Percentiles rank a stretch among this genome's conserved stretches.
phyloP scores from a whole-genome alignment of 768 basidiomycete species.

The Boletus eberwhitei region DNA sequence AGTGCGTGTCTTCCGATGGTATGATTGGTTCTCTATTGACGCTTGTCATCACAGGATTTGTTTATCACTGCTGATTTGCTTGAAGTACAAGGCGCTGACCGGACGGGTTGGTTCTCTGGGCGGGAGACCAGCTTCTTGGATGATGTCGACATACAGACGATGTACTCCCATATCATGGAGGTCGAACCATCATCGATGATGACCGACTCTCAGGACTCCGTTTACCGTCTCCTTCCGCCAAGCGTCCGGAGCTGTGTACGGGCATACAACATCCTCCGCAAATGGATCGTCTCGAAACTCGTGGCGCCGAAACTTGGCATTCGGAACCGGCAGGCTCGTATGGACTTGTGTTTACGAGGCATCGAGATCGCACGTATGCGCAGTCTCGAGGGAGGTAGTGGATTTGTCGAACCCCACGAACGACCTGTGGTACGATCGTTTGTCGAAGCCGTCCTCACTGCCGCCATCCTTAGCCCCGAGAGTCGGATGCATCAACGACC shows the following conservation, averaged over 20 bases:
- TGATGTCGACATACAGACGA: conserved; percentile 71
- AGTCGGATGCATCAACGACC: conserved; percentile 75
- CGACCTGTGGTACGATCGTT: conserved; percentile 73
- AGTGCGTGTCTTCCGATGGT: conserved; percentile 36
- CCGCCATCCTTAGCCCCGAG: conserved; percentile 76
- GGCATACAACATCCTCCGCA: conserved; percentile 71
- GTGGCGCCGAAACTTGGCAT: conserved; percentile 62
- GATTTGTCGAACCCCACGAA: conserved; percentile 42
- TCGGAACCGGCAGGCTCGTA: conserved; percentile 61
- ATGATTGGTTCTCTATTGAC: conserved; percentile 6
- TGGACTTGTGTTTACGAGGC: conserved; percentile 68
- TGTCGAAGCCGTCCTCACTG: conserved; percentile 70
- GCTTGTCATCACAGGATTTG: conserved; percentile 52
- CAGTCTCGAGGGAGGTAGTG: conserved; percentile 40
- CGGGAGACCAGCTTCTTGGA: conserved; percentile 58
- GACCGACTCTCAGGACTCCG: conserved; percentile 64
- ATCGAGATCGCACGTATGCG: conserved; percentile 72
- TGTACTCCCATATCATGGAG: conserved; percentile 70
- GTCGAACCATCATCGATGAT: conserved; percentile 71
- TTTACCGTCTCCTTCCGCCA: conserved; percentile 75
- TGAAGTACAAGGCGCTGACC: conserved; percentile 77
- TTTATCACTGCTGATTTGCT: conserved; percentile 74
- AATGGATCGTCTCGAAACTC: conserved; percentile 74
- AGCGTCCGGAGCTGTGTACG: conserved; percentile 73
- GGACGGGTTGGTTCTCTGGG: conserved; percentile 69